These are phyloP conservation scores for Fusarium multiceps DNA, from an alignment of 2,329 filamentous ascomycete species.

Conservation along the genomic window DNA sequence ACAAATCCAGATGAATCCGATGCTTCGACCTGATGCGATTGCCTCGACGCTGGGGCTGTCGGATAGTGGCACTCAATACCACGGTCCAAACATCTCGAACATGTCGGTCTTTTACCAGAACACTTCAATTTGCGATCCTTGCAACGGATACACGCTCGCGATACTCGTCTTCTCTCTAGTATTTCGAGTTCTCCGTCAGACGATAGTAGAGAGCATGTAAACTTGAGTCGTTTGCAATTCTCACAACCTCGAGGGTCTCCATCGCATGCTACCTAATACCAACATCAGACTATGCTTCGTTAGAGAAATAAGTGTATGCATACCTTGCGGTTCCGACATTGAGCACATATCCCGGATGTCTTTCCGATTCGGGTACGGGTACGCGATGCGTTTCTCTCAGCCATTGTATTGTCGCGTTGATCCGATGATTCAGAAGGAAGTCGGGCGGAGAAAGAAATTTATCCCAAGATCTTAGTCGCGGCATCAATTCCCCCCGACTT, in stretches of 20 bases:
- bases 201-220: slow-evolving; percentile 10
- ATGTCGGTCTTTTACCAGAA: slow-evolving; percentile 11
- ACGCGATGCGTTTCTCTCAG: neutral
- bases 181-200: neutral
- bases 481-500: slow-evolving; percentile 12
- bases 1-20: too few species aligned
- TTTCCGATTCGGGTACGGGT: slow-evolving; percentile 12
- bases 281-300: neutral
- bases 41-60: neutral
- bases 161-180: slow-evolving; percentile 12
- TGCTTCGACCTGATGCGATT: too few species aligned
- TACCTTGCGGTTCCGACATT: slow-evolving; percentile 33
- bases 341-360: slow-evolving; percentile 26
- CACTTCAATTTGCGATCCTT: slow-evolving; percentile 26
- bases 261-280: slow-evolving; percentile 26
- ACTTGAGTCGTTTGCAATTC: slow-evolving; percentile 18
- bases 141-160: slow-evolving; percentile 15
- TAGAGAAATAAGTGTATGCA: neutral
- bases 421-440: neutral
- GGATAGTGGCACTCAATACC: slow-evolving; percentile 11
- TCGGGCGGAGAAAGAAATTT: slow-evolving; percentile 19
- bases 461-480: neutral
- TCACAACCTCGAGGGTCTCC: slow-evolving; percentile 4
- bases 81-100: slow-evolving; percentile 1
- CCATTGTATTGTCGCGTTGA: neutral